These are phyloP conservation scores for Podochytrium sp. DNA, from an alignment of 192 early-diverging fungal genomes.

Conservation along the genomic window DNA sequence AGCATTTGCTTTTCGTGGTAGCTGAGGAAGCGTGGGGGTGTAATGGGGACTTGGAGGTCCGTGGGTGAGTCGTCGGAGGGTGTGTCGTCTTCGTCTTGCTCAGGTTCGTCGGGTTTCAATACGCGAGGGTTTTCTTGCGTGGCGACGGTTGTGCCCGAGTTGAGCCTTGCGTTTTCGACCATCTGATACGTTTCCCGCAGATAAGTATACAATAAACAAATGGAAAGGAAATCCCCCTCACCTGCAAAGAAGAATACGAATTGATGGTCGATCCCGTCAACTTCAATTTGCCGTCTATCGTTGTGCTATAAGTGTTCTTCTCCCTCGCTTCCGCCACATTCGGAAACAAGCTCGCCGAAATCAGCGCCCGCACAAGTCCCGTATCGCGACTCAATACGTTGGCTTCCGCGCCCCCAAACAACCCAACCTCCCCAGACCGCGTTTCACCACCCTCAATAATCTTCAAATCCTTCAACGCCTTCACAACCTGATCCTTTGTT, in stretches of 20 bases:
- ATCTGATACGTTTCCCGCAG: neutral
- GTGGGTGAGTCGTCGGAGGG: neutral
- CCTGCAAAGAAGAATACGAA: slow-evolving; percentile 28
- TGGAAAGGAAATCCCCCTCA: neutral
- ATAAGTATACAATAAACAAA: slow-evolving; percentile 24
- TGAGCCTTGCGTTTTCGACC: neutral
- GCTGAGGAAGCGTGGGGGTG: slow-evolving; percentile 45
- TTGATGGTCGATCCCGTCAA: slow-evolving; percentile 44
- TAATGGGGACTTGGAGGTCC: slow-evolving; percentile 18
- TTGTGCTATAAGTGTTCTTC: slow-evolving; percentile 45
- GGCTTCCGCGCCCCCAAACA: slow-evolving; percentile 19
- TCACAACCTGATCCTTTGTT: slow-evolving; percentile 40
- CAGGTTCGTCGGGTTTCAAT: neutral
- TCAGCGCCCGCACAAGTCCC: slow-evolving; percentile 41
- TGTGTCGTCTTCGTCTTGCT: slow-evolving; percentile 14
- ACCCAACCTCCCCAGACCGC: neutral
- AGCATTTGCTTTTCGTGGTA: slow-evolving; percentile 57
- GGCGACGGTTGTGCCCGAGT: neutral
- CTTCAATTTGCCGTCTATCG: slow-evolving; percentile 35
- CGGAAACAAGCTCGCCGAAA: slow-evolving; percentile 48
- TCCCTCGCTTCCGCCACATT: slow-evolving; percentile 50
- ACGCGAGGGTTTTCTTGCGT: neutral
- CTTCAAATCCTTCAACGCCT: slow-evolving; percentile 42
- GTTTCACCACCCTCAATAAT: slow-evolving; percentile 13
- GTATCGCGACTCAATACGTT: slow-evolving; percentile 29